Percentiles rank a stretch among this genome's conserved stretches.
phyloP scores from a whole-genome alignment of 805 yeast species.

The Yarrowia divulgata region DNA sequence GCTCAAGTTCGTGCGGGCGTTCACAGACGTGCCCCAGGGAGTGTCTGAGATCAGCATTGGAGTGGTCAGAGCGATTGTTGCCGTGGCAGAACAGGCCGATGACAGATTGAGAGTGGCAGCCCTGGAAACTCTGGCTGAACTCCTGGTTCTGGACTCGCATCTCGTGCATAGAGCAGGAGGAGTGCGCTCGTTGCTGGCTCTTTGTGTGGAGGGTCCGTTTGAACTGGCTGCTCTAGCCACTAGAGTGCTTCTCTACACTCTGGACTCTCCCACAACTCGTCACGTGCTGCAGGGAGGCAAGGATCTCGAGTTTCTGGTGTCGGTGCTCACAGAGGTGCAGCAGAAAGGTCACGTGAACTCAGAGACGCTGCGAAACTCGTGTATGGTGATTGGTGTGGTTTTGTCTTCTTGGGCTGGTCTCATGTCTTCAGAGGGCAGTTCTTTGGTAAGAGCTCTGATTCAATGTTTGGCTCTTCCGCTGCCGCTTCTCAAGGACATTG shows the following conservation, averaged over 20 bases:
- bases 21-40: slow-evolving; percentile 64
- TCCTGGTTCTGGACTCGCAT: slow-evolving; percentile 56
- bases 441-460: slow-evolving; percentile 56
- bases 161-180: slow-evolving; percentile 57
- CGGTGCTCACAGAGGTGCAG: slow-evolving; percentile 74
- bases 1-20: slow-evolving; percentile 68
- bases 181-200: slow-evolving; percentile 55
- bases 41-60: slow-evolving; percentile 63
- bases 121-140: slow-evolving; percentile 62
- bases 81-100: slow-evolving; percentile 63
- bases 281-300: slow-evolving; percentile 63
- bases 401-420: slow-evolving; percentile 82
- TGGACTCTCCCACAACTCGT: slow-evolving; percentile 65
- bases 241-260: slow-evolving; percentile 59
- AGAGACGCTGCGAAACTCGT: slow-evolving; percentile 65
- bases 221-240: slow-evolving; percentile 56
- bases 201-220: slow-evolving; percentile 62
- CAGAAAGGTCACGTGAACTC: slow-evolving; percentile 57
- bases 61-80: slow-evolving; percentile 68
- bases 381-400: slow-evolving; percentile 64
- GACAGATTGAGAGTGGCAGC: slow-evolving; percentile 61
- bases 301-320: slow-evolving; percentile 67
- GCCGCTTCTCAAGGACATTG: slow-evolving; percentile 59
- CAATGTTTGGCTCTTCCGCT: slow-evolving; percentile 68
- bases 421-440: slow-evolving; percentile 47